A percentile compares a stretch with the other conserved stretches of the same genome.
Evolutionary conservation across 2,329 filamentous ascomycete genomes (phyloP).

Genomic region (Hansfordia pulvinata): DNA sequence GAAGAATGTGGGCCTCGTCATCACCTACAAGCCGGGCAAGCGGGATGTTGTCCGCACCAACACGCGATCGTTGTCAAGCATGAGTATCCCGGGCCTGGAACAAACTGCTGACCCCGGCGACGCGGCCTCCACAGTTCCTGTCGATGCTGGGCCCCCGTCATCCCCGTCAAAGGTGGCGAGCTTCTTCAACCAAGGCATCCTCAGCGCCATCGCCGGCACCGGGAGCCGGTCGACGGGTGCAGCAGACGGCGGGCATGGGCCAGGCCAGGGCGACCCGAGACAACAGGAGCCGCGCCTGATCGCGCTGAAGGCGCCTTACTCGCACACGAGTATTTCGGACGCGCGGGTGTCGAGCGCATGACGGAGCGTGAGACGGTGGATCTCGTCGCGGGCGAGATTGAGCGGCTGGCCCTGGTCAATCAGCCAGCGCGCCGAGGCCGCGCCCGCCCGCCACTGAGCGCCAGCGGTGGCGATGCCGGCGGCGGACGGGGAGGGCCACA

Average conservation of each 20-base stretch:
- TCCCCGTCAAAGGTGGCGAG: too few species aligned
- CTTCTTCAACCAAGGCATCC: conserved; percentile 11
- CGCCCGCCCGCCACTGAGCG: too few species aligned
- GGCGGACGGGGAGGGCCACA: too few species aligned
- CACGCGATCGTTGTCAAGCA: conserved; percentile 62
- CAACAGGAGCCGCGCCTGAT: conserved; percentile 22
- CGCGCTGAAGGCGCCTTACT: conserved; percentile 42
- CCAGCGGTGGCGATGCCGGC: too few species aligned
- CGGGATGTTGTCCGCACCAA: conserved; percentile 68
- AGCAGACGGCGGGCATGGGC: too few species aligned
- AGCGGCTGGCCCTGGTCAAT: conserved; percentile 44
- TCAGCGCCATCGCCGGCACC: conserved; percentile 8
- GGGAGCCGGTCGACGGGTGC: conserved; percentile 1
- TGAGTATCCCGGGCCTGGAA: conserved; percentile 14
- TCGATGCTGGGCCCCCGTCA: conserved; percentile 4
- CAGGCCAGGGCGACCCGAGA: conserved; percentile 19
- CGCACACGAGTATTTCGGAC: conserved; percentile 39
- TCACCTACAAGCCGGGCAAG: conserved; percentile 62
- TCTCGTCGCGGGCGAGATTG: conserved; percentile 63
- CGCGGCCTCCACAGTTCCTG: conserved; percentile 2
- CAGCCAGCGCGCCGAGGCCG: conserved; percentile 17
- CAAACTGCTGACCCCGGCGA: conserved; percentile 8
- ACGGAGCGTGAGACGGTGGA: conserved; percentile 43
- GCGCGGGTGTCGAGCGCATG: conserved; percentile 29
- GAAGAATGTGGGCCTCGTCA: conserved; percentile 72